Percentiles rank a stretch among this genome's conserved stretches.
Conservation (phyloP, 1,284 basidiomycete species). For the Ustilago nuda region DNA sequence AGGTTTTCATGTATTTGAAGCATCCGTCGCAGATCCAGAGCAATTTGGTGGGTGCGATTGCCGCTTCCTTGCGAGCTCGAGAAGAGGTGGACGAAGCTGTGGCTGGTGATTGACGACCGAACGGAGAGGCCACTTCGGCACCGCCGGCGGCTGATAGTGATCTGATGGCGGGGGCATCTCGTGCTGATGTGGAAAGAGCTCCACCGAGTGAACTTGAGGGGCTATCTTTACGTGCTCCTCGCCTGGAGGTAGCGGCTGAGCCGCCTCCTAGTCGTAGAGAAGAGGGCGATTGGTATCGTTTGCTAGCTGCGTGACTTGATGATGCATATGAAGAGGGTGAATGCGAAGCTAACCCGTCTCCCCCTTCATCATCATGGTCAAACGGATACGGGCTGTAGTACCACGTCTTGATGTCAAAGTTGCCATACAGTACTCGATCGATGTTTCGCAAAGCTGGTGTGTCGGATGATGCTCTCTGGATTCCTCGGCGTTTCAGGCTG, state of each 20-base stretch:
- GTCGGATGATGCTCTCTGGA: constrained; percentile 17
- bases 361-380: constrained; percentile 47
- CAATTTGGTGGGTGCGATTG: constrained; percentile 20
- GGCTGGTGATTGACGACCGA: constrained; percentile 16
- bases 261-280: not conserved
- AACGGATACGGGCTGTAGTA: constrained; percentile 68
- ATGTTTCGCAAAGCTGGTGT: constrained; percentile 43
- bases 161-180: constrained; percentile 32
- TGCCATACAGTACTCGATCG: constrained; percentile 65
- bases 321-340: constrained; percentile 5
- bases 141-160: constrained; percentile 13
- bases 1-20: constrained; percentile 87
- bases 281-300: constrained; percentile 34
- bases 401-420: constrained; percentile 68
- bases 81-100: constrained; percentile 4
- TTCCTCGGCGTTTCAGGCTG: constrained; percentile 7
- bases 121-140: constrained; percentile 4
- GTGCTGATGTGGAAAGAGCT: constrained; percentile 23
- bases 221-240: constrained; percentile 24
- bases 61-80: constrained; percentile 16
- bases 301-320: constrained; percentile 1
- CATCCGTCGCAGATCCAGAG: constrained; percentile 85
- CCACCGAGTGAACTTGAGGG: constrained; percentile 20
- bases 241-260: constrained; percentile 8
- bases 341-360: constrained; percentile 8